Evolutionary conservation across 106 monocot genomes (phyloP).

Genomic region (Ottelia alismoides): DNA sequence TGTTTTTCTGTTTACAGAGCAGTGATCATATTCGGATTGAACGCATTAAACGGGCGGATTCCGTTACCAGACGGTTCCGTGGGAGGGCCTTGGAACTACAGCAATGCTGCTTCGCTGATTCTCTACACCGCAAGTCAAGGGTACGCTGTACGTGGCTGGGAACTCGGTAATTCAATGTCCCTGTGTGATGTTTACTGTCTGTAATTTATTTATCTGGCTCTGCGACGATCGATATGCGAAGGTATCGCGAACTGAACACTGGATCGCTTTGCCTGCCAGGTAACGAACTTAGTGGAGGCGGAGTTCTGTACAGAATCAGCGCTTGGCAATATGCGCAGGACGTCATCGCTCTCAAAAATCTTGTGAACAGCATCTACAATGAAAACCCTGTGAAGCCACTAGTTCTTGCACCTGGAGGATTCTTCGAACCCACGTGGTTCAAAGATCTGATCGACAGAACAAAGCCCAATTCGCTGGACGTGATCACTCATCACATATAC

Average conservation of each 20-base stretch:
- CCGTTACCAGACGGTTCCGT: slow-evolving; percentile 45
- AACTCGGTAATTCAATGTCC: slow-evolving; percentile 46
- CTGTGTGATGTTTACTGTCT: not conserved
- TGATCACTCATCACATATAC: slow-evolving; percentile 91
- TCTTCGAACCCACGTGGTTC: slow-evolving; percentile 69
- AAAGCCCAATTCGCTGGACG: slow-evolving; percentile 59
- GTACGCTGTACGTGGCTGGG: slow-evolving; percentile 75
- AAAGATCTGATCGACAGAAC: slow-evolving; percentile 38
- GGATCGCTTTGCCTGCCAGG: slow-evolving; percentile 20
- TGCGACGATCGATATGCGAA: not conserved
- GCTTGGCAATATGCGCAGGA: slow-evolving; percentile 68
- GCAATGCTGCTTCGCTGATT: slow-evolving; percentile 74
- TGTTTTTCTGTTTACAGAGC: slow-evolving; percentile 28
- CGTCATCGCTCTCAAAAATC: slow-evolving; percentile 33
- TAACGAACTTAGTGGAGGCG: slow-evolving; percentile 84
- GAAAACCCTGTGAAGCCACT: slow-evolving; percentile 36
- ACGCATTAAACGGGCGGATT: slow-evolving; percentile 78
- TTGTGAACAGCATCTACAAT: slow-evolving; percentile 44
- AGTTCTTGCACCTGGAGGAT: slow-evolving; percentile 72
- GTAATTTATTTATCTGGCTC: not conserved
- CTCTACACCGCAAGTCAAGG: slow-evolving; percentile 67
- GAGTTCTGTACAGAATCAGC: slow-evolving; percentile 51
- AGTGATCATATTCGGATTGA: slow-evolving; percentile 63
- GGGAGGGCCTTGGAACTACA: slow-evolving; percentile 79
- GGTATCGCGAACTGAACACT: not conserved